Evolutionary conservation across 1,284 basidiomycete genomes (phyloP).

Genomic region (Pterula multifida): DNA sequence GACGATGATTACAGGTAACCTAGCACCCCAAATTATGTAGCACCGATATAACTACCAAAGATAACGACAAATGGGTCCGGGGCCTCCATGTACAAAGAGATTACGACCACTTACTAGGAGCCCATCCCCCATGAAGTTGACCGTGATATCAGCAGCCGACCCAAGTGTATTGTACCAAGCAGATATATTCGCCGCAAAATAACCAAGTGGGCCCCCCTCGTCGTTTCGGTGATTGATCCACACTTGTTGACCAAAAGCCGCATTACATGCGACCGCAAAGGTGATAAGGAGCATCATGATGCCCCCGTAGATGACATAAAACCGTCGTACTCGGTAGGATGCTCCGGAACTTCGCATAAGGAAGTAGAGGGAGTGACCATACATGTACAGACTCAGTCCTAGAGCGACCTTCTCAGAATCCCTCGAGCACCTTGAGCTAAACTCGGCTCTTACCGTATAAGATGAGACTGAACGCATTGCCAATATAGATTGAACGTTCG

Average conservation of each 20-base stretch:
- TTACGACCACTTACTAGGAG: constrained; percentile 16
- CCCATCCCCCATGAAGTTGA: constrained; percentile 17
- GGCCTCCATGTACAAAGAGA: no score
- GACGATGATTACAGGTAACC: constrained; percentile 11
- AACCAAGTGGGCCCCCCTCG: constrained; percentile 16
- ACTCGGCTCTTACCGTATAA: not conserved
- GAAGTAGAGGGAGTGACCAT: not conserved
- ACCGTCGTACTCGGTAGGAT: constrained; percentile 1
- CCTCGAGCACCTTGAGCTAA: not conserved
- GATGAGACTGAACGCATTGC: constrained; percentile 1
- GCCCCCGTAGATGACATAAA: constrained; percentile 15
- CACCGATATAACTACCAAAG: constrained; percentile 17
- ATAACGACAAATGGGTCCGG: no score
- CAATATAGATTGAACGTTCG: not conserved
- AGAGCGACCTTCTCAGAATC: not conserved
- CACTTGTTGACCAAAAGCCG: constrained; percentile 13
- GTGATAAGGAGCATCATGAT: constrained; percentile 15
- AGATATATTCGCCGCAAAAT: constrained; percentile 12
- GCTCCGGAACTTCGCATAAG: not conserved
- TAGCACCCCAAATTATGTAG: constrained; percentile 18
- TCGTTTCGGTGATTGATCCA: constrained; percentile 18
- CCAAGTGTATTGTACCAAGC: constrained; percentile 17
- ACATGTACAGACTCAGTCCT: constrained; percentile 3
- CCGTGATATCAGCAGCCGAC: constrained; percentile 14
- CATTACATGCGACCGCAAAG: constrained; percentile 14